Base-by-base conservation (phyloP, 371 early-diverging fungal species). In the Rhizomucor pusillus region DNA sequence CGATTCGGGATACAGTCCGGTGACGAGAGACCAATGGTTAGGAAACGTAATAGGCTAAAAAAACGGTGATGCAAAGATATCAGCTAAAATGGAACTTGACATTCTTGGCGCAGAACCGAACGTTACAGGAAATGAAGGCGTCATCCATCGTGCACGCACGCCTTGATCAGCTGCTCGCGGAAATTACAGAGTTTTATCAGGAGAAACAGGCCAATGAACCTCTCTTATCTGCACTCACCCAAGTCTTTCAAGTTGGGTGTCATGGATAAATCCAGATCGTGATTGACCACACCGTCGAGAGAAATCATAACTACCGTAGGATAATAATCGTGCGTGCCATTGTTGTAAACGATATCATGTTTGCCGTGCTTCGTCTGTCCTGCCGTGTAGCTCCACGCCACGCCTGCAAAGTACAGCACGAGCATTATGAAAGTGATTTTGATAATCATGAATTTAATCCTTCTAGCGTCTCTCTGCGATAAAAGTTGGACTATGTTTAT, bases 21-120 rank as follows among this genome's bases (percentile, higher is more conserved):
- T 97, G 10, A 84, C 91, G 29, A 98, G 66, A 1, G 93, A 79
- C 73, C 92, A 96, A 63, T 98, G 97, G 74, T 96, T 98, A 9
- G 98, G 93, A 62, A 97, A 98, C 0, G 98, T 98, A 47, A 91
- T 75, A 25, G 81, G 73, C 83, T 82, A 59, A 36, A 40, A 5
- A 5, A 14, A 41, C 6, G 2, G n/a, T 33, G 5, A 40, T n/a
- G 14, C 22, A 34, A 33, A 3, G 0, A 22, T 24, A 37, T 37
- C 29, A 35, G 29, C 13, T 16, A 45, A 20, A 43, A 46, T 12
- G 7, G 29, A 46, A 25, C 5, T 41, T 18, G 12, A 29, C 16
- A 1, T 35, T 47, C 39, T 12, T 33, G 22, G 35, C 25, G 18
- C 11, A 12, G 14, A 20, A 49, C 35, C 14, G 35, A 29, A 45